Percentiles rank a stretch among this genome's conserved stretches.
Conservation (phyloP, 148 eudicot genomes). For the Bassia scoparia region DNA sequence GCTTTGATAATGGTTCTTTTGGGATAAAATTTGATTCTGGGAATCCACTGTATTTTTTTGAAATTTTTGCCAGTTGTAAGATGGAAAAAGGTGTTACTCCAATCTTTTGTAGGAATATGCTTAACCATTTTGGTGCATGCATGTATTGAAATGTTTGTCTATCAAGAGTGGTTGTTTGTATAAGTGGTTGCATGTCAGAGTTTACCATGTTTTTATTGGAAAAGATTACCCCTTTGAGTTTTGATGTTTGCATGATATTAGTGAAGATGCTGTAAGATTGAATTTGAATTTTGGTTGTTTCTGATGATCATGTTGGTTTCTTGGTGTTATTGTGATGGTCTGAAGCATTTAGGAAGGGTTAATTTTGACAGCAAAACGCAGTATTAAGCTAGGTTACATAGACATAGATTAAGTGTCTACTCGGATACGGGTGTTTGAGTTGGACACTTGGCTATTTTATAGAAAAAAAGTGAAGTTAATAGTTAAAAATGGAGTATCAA, state of each 20-base stretch:
- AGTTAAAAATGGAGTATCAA: too few species aligned
- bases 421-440: too few species aligned
- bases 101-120: too few species aligned
- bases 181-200: too few species aligned
- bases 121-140: background rate
- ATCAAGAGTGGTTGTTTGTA: background rate
- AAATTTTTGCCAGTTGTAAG: slow-evolving; percentile 17
- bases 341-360: background rate
- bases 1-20: slow-evolving; percentile 19
- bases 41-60: slow-evolving; percentile 14
- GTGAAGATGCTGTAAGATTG: too few species aligned
- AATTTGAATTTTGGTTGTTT: background rate
- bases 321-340: background rate
- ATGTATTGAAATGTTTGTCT: background rate
- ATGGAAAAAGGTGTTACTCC: background rate
- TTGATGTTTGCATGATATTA: too few species aligned
- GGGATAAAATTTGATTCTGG: slow-evolving; percentile 15
- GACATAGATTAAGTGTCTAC: too few species aligned
- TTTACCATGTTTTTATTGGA: too few species aligned
- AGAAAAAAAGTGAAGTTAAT: too few species aligned
- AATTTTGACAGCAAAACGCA: background rate
- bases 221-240: too few species aligned
- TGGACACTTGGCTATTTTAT: too few species aligned
- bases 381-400: too few species aligned
- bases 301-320: background rate